A percentile compares a stretch with the other conserved stretches of the same genome.
Conservation (phyloP, 306 rosid genomes). For the Gastrolobium villosum region DNA sequence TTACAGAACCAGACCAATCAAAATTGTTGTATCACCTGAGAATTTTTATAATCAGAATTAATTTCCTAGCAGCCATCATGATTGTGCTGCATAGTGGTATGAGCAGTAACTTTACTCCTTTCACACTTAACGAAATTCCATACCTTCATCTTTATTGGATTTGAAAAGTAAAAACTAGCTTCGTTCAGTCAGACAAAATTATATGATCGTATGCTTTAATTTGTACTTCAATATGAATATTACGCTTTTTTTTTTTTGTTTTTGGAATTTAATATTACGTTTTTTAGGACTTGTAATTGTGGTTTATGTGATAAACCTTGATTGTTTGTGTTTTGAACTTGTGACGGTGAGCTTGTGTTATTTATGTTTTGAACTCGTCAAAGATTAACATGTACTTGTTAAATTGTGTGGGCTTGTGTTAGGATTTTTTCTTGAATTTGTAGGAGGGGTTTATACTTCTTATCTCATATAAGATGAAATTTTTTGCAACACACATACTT, state of each 20-base stretch:
- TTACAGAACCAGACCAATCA: slow-evolving; percentile 6
- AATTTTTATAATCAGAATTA: neutral
- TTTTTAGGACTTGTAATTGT: too few species aligned
- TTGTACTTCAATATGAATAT: slow-evolving; percentile 3
- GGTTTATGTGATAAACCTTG: too few species aligned
- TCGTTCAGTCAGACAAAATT: neutral
- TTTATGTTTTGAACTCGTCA: too few species aligned
- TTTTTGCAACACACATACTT: too few species aligned
- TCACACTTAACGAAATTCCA: neutral
- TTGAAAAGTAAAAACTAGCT: neutral
- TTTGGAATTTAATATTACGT: too few species aligned
- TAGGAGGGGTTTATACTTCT: too few species aligned
- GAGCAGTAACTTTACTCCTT: slow-evolving; percentile 1
- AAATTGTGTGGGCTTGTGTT: too few species aligned
- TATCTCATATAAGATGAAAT: too few species aligned
- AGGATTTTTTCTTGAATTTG: too few species aligned
- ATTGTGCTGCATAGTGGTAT: slow-evolving; percentile 9
- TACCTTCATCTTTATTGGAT: slow-evolving; percentile 19
- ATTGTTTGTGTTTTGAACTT: too few species aligned
- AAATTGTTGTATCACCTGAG: neutral
- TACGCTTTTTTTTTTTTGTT: neutral
- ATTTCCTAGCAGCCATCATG: slow-evolving; percentile 4
- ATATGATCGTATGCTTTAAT: neutral
- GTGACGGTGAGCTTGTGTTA: too few species aligned
- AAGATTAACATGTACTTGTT: too few species aligned